Evolutionary conservation across 352 stramenopile genomes (phyloP).

Genomic region (Globisporangium cylindrosporum): DNA sequence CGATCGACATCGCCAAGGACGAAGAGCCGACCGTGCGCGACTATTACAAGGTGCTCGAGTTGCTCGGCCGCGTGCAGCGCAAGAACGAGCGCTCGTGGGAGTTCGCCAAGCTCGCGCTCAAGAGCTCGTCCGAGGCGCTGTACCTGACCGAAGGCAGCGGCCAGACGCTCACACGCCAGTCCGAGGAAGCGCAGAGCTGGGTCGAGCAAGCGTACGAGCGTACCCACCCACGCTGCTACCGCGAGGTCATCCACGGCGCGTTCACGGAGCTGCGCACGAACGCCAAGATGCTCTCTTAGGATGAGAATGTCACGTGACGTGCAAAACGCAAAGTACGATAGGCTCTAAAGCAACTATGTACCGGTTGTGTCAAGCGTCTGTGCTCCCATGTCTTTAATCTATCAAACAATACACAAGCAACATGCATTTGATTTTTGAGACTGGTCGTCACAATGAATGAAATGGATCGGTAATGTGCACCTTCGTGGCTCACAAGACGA

Average conservation of each 20-base stretch:
- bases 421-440: too few relatives aligned
- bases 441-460: too few relatives aligned
- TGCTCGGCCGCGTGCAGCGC: slow-evolving; percentile 33
- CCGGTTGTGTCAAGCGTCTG: too few relatives aligned
- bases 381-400: too few relatives aligned
- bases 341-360: too few relatives aligned
- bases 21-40: slow-evolving; percentile 29
- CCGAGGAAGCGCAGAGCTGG: slow-evolving; percentile 36
- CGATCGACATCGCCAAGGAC: slow-evolving; percentile 28
- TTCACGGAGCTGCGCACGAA: slow-evolving; percentile 21
- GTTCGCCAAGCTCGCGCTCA: slow-evolving; percentile 24
- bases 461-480: too few relatives aligned
- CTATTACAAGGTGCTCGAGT: slow-evolving; percentile 41
- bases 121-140: slow-evolving; percentile 28
- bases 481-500: too few relatives aligned
- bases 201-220: slow-evolving; percentile 28
- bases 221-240: slow-evolving; percentile 38
- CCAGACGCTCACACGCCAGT: slow-evolving; percentile 35
- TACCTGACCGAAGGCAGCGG: slow-evolving; percentile 30
- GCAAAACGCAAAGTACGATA: too few relatives aligned
- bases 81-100: slow-evolving; percentile 38
- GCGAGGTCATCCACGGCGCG: slow-evolving; percentile 26
- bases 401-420: too few relatives aligned
- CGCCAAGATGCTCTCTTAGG: slow-evolving; percentile 9
- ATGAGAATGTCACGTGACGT: too few relatives aligned